phyloP scores from a whole-genome alignment of 371 early-diverging fungal genomes.

The Lichtheimia ramosa region DNA sequence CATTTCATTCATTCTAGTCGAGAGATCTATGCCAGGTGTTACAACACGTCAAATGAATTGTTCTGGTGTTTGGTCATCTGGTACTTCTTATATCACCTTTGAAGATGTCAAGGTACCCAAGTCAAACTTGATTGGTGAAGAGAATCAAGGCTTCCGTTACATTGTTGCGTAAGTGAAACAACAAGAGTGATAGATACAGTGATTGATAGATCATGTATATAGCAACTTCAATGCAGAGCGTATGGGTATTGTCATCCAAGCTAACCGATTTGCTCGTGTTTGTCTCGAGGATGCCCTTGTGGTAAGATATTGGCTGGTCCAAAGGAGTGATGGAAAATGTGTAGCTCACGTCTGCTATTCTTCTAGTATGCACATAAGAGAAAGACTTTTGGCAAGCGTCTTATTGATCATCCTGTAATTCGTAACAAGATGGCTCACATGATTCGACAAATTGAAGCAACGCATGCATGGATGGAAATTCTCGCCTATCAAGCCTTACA shows the following conservation, averaged over 20 bases:
- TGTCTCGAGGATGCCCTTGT: constrained; percentile 85
- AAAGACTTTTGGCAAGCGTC: constrained; percentile 83
- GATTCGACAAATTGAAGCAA: constrained; percentile 85
- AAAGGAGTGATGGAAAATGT: neutral
- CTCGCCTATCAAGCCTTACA: constrained; percentile 65
- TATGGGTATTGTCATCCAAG: constrained; percentile 81
- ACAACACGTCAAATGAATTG: constrained; percentile 80
- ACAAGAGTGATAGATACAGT: neutral
- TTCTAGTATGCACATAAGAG: constrained; percentile 84
- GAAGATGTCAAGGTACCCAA: constrained; percentile 89
- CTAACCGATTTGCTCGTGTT: constrained; percentile 85
- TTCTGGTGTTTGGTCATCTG: constrained; percentile 77
- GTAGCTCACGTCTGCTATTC: neutral
- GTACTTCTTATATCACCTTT: constrained; percentile 74
- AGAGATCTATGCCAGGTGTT: constrained; percentile 82
- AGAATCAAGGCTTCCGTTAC: constrained; percentile 86
- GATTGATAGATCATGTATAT: neutral
- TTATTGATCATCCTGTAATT: constrained; percentile 73
- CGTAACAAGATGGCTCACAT: constrained; percentile 74
- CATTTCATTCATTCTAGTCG: constrained; percentile 76
- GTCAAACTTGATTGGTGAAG: constrained; percentile 80
- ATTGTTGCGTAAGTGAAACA: constrained; percentile 50
- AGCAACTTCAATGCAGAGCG: constrained; percentile 79
- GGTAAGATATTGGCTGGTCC: constrained; percentile 10
- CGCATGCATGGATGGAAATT: constrained; percentile 84